Evolutionary conservation across 169 alveolate species (phyloP).

Genomic region (Babesia ovata): DNA sequence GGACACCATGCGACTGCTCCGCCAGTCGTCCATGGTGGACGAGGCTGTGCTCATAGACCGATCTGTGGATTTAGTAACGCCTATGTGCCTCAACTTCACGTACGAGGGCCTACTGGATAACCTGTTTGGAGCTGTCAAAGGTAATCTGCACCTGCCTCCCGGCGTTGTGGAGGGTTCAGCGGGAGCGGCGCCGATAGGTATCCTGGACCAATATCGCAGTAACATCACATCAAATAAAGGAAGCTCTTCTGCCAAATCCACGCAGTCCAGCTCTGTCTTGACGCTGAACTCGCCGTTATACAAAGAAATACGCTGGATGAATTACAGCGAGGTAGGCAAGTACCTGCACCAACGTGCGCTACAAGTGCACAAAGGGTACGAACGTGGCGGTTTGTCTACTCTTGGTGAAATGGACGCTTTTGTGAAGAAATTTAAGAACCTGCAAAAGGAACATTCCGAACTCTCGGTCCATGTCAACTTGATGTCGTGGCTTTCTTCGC

Average conservation of each 20-base stretch:
- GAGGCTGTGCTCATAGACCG: slow-evolving; percentile 57
- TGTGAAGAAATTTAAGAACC: slow-evolving; percentile 81
- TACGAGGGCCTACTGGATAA: slow-evolving; percentile 64
- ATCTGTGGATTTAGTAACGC: slow-evolving; percentile 56
- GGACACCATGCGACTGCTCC: slow-evolving; percentile 4
- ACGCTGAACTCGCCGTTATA: slow-evolving; percentile 68
- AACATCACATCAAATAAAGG: background rate
- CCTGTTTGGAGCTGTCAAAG: slow-evolving; percentile 32
- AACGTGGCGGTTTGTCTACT: slow-evolving; percentile 81
- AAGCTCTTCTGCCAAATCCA: background rate
- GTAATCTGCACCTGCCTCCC: slow-evolving; percentile 19
- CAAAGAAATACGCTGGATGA: slow-evolving; percentile 77
- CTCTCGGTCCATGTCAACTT: slow-evolving; percentile 85
- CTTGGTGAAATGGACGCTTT: slow-evolving; percentile 84
- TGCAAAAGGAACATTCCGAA: slow-evolving; percentile 87
- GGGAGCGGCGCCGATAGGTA: background rate
- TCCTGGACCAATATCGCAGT: slow-evolving; percentile 33
- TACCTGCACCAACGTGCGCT: slow-evolving; percentile 84
- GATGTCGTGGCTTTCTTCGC: slow-evolving; percentile 80
- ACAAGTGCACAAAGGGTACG: slow-evolving; percentile 84
- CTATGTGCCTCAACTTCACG: slow-evolving; percentile 65
- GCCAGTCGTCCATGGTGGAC: slow-evolving; percentile 6
- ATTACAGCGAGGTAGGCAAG: slow-evolving; percentile 79
- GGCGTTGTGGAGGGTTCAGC: slow-evolving; percentile 54
- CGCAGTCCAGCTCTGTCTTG: background rate